These are phyloP conservation scores for Bondarzewia mesenterica DNA, from an alignment of 1,284 basidiomycete genomes.

Conservation along the genomic window DNA sequence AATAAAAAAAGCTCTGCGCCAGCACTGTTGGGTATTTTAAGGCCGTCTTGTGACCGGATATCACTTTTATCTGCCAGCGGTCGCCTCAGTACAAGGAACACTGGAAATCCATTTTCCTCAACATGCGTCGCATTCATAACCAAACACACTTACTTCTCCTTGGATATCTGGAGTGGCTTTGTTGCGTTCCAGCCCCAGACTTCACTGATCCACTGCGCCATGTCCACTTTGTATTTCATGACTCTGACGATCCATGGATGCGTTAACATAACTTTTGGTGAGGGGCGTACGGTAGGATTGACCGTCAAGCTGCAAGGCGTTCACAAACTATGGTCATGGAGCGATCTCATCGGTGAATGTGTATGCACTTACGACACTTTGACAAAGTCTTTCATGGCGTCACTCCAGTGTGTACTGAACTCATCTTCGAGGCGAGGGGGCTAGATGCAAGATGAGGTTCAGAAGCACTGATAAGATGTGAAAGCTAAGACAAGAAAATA, in stretches of 20 bases:
- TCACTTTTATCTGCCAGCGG: not conserved
- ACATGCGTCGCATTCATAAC: not conserved
- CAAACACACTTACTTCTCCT: not conserved
- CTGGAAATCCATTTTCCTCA: not conserved
- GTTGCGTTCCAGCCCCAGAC: slow-evolving; percentile 73
- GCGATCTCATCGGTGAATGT: too few relatives aligned
- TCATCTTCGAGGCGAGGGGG: slow-evolving; percentile 76
- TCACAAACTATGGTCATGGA: not conserved
- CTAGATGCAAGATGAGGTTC: slow-evolving; percentile 31
- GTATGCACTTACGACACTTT: slow-evolving; percentile 61
- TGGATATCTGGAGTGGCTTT: not conserved
- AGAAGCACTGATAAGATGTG: not conserved
- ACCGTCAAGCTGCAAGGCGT: slow-evolving; percentile 20
- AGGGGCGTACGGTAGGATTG: slow-evolving; percentile 53
- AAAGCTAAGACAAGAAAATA: slow-evolving; percentile 23
- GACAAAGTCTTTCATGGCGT: slow-evolving; percentile 90
- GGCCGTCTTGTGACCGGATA: too few relatives aligned
- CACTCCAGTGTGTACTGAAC: slow-evolving; percentile 67
- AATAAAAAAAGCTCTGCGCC: too few relatives aligned
- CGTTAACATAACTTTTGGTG: slow-evolving; percentile 76
- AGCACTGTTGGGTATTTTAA: too few relatives aligned
- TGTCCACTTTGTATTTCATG: slow-evolving; percentile 78
- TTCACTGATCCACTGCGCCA: slow-evolving; percentile 85
- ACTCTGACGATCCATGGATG: slow-evolving; percentile 85
- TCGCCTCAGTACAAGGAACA: not conserved